phyloP scores from a whole-genome alignment of 495 filamentous ascomycete genomes.

The Trichoderma gamsii region DNA sequence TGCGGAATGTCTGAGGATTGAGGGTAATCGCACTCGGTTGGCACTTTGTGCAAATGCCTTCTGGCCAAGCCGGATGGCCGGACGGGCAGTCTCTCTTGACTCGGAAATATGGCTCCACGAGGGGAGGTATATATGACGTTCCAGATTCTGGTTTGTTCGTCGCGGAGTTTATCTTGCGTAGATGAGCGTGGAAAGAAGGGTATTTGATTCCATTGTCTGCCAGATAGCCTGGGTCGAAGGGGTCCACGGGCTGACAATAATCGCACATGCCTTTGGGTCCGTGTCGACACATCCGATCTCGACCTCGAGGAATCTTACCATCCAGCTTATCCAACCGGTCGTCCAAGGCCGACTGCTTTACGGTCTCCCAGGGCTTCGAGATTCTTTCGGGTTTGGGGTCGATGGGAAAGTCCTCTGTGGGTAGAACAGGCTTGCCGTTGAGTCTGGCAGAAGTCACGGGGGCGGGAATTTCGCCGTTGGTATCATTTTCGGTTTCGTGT shows the following conservation, averaged over 20 bases:
- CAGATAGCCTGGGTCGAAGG: conserved; percentile 81
- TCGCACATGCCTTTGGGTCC: conserved; percentile 98
- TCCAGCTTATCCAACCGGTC: conserved; percentile 79
- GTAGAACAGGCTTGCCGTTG: conserved; percentile 71
- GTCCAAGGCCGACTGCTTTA: conserved; percentile 80
- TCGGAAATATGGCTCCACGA: conserved; percentile 89
- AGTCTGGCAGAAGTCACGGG: conserved; percentile 48
- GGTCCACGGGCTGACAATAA: conserved; percentile 97
- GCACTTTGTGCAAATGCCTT: conserved; percentile 98
- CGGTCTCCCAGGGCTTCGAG: conserved; percentile 89
- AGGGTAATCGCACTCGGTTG: conserved; percentile 96
- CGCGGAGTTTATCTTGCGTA: conserved; percentile 88
- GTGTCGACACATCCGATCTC: conserved; percentile 86
- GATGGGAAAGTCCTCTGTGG: conserved; percentile 59
- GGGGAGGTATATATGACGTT: conserved; percentile 89
- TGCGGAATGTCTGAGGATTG: conserved; percentile 89
- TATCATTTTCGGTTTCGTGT: conserved; percentile 30
- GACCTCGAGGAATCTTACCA: conserved; percentile 79
- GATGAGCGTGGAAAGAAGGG: conserved; percentile 88
- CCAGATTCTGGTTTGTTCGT: conserved; percentile 93
- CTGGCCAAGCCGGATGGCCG: conserved; percentile 87
- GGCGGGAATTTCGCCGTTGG: conserved; percentile 24
- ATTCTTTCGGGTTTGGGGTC: conserved; percentile 55
- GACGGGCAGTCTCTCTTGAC: conserved; percentile 85
- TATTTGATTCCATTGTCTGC: conserved; percentile 98